phyloP scores from a whole-genome alignment of 208 protist species.

The Endotrypanum monterogeii region DNA sequence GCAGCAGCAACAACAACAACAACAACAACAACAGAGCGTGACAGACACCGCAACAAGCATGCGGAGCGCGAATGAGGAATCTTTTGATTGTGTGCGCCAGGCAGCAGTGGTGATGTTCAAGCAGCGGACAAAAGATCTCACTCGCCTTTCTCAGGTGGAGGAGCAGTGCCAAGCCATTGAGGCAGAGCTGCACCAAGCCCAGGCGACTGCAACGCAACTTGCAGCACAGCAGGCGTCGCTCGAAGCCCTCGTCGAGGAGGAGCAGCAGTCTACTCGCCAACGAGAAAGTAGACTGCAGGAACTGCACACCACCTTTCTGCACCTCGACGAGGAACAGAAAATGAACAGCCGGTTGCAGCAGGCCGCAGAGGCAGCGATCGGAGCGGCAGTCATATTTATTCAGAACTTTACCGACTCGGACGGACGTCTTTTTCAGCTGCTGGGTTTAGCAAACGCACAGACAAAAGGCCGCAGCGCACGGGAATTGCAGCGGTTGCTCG shows the following conservation, averaged over 20 bases:
- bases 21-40: background rate
- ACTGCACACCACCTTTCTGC: slow-evolving; percentile 51
- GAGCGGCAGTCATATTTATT: slow-evolving; percentile 40
- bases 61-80: slow-evolving; percentile 28
- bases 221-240: slow-evolving; percentile 48
- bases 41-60: background rate
- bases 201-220: slow-evolving; percentile 38
- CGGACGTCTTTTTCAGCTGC: slow-evolving; percentile 40
- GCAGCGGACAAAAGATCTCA: slow-evolving; percentile 86
- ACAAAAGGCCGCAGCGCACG: slow-evolving; percentile 39
- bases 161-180: slow-evolving; percentile 28
- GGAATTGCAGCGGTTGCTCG: slow-evolving; percentile 46
- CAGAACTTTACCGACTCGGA: slow-evolving; percentile 26
- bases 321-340: slow-evolving; percentile 56
- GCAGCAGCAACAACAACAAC: slow-evolving; percentile 6
- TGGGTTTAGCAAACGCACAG: slow-evolving; percentile 36
- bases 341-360: slow-evolving; percentile 37
- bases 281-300: slow-evolving; percentile 46
- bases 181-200: slow-evolving; percentile 28
- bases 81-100: slow-evolving; percentile 71
- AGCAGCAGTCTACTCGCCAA: slow-evolving; percentile 48
- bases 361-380: slow-evolving; percentile 36
- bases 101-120: slow-evolving; percentile 77
- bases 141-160: slow-evolving; percentile 48
- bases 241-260: slow-evolving; percentile 61